These are phyloP conservation scores for Salix exigua DNA, from an alignment of 345 rosid species.

Conservation along the genomic window DNA sequence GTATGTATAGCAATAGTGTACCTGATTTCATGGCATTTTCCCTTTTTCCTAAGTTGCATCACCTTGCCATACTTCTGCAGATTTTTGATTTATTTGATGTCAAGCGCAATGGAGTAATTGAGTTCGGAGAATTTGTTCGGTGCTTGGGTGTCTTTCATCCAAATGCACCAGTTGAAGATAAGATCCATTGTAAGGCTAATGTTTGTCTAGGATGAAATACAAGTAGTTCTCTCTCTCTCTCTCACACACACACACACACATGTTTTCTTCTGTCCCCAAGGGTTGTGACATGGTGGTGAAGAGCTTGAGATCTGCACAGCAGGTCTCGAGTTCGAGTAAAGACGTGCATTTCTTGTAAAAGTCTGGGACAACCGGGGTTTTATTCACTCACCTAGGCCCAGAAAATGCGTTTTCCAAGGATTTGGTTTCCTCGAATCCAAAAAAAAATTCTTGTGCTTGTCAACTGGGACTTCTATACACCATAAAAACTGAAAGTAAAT, in stretches of 20 bases:
- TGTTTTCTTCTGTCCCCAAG: neutral
- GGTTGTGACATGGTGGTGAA: no score
- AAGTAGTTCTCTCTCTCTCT: neutral
- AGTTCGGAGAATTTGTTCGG: conserved; percentile 87
- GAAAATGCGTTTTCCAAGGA: accelerated
- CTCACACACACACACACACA: neutral
- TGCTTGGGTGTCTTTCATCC: conserved; percentile 85
- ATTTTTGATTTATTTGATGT: conserved; percentile 80
- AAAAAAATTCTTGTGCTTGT: no score
- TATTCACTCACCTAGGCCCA: no score
- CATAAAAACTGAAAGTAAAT: neutral
- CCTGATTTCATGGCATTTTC: neutral
- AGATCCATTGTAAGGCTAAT: conserved; percentile 23
- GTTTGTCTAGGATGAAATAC: neutral
- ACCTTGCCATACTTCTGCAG: conserved; percentile 27
- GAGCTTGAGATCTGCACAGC: no score
- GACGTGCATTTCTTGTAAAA: no score
- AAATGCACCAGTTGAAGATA: conserved; percentile 58
- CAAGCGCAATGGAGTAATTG: conserved; percentile 86
- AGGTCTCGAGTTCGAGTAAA: no score
- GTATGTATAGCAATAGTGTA: conserved; percentile 30
- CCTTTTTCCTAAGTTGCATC: conserved; percentile 1
- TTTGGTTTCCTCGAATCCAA: no score
- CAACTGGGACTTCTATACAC: neutral
- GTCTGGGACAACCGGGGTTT: no score